Percentiles rank a stretch among this genome's conserved stretches.
Evolutionary conservation across 257 asterid genomes (phyloP).

Genomic region (Mentha longifolia): DNA sequence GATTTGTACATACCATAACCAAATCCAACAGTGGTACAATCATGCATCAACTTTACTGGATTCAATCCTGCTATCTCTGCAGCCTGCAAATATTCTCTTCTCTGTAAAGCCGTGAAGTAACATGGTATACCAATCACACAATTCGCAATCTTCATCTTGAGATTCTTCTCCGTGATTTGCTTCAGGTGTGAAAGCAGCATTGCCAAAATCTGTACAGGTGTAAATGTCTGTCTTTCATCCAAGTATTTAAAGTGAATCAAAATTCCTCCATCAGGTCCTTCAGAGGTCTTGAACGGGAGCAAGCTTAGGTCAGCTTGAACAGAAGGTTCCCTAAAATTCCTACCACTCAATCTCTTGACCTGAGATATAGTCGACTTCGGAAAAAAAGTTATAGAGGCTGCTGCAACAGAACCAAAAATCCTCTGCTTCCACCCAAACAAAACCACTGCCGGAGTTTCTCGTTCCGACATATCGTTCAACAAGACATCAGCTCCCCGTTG

Average conservation of each 20-base stretch:
- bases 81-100: slow-evolving; percentile 84
- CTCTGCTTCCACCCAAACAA: slow-evolving; percentile 94
- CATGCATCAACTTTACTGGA: slow-evolving; percentile 85
- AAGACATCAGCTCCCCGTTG: slow-evolving; percentile 87
- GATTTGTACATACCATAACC: slow-evolving; percentile 94
- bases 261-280: slow-evolving; percentile 81
- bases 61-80: slow-evolving; percentile 90
- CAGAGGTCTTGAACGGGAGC: slow-evolving; percentile 78
- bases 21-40: slow-evolving; percentile 87
- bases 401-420: slow-evolving; percentile 87
- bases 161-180: slow-evolving; percentile 76
- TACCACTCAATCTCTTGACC: slow-evolving; percentile 86
- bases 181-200: slow-evolving; percentile 86
- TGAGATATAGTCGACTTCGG: slow-evolving; percentile 92
- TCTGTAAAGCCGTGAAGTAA: slow-evolving; percentile 83
- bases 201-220: slow-evolving; percentile 78
- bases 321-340: slow-evolving; percentile 55
- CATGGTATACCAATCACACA: slow-evolving; percentile 91
- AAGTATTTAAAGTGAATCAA: slow-evolving; percentile 68
- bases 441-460: slow-evolving; percentile 88
- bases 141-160: slow-evolving; percentile 56
- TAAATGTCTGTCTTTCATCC: slow-evolving; percentile 65
- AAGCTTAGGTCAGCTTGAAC: slow-evolving; percentile 74
- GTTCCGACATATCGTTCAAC: slow-evolving; percentile 84
- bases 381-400: slow-evolving; percentile 89